Conservation (phyloP, 768 basidiomycete genomes). For the Polyporus arcularius region DNA sequence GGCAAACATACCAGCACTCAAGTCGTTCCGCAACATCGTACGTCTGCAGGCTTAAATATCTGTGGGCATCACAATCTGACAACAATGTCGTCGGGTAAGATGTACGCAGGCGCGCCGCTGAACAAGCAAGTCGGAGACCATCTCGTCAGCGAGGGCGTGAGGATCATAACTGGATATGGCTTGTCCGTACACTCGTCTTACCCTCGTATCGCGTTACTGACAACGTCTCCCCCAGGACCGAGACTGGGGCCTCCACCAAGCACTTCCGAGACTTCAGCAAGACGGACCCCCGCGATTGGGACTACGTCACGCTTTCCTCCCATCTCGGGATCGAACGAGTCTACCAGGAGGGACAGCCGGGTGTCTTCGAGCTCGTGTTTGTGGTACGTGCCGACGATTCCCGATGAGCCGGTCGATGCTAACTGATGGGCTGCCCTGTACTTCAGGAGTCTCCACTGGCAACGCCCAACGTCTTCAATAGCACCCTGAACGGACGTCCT, state of each 20-base stretch:
- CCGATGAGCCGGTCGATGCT: background rate
- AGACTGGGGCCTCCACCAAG: constrained; percentile 11
- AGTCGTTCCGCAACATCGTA: constrained; percentile 1
- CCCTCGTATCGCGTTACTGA: background rate
- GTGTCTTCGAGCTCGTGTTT: constrained; percentile 38
- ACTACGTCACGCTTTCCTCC: constrained; percentile 35
- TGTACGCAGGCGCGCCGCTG: constrained; percentile 41
- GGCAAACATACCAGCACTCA: constrained; percentile 8
- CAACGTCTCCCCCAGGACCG: constrained; percentile 6
- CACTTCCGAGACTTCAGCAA: background rate
- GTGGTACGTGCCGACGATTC: constrained; percentile 31
- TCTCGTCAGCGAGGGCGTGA: constrained; percentile 34
- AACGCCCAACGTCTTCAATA: constrained; percentile 16
- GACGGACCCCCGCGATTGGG: constrained; percentile 27
- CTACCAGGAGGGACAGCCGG: constrained; percentile 34
- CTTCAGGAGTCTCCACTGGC: constrained; percentile 10
- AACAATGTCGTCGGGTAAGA: constrained; percentile 19
- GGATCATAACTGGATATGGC: constrained; percentile 37
- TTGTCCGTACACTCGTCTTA: constrained; percentile 26
- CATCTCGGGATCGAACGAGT: constrained; percentile 29
- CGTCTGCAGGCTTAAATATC: too few species aligned
- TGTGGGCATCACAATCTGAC: too few species aligned
- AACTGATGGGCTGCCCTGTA: background rate
- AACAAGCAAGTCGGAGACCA: constrained; percentile 36
- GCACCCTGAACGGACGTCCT: constrained; percentile 27